Percentiles rank a stretch among this genome's conserved stretches.
These are phyloP conservation scores for Trichoderma sp. DNA, from an alignment of 2,329 filamentous ascomycete genomes.

Conservation along the genomic window DNA sequence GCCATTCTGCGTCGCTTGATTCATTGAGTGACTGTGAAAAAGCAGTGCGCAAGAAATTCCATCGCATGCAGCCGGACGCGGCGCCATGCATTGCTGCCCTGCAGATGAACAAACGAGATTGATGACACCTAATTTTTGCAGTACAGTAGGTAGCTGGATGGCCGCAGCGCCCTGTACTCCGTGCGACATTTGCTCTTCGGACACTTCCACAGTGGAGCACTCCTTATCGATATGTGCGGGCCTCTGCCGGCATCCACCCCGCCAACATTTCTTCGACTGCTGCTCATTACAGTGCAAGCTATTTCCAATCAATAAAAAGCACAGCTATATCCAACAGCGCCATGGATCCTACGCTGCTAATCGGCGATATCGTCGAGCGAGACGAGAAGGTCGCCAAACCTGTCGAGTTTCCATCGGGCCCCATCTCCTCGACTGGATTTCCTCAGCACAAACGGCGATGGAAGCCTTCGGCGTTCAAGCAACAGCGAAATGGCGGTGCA, in stretches of 20 bases:
- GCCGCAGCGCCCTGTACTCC: neutral
- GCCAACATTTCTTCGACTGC: constrained; percentile 10
- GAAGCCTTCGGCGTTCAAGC: constrained; percentile 77
- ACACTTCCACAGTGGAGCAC: constrained; percentile 1
- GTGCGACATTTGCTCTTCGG: neutral
- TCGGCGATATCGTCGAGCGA: constrained; percentile 82
- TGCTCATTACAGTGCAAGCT: neutral
- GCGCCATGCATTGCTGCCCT: neutral
- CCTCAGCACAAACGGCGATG: constrained; percentile 83
- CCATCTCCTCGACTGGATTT: constrained; percentile 67
- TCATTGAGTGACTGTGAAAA: neutral
- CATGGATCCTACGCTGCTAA: constrained; percentile 57
- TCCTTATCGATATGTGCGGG: constrained; percentile 19
- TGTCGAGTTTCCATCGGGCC: constrained; percentile 58
- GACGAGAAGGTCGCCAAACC: constrained; percentile 62
- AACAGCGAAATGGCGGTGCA: constrained; percentile 45
- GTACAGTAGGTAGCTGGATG: too few relatives aligned
- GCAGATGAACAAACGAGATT: neutral
- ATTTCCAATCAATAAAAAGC: neutral
- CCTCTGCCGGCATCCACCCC: constrained; percentile 8
- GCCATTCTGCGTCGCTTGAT: neutral
- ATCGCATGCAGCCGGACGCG: neutral
- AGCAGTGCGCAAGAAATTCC: neutral
- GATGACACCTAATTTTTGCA: neutral
- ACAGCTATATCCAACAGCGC: neutral